phyloP scores from a whole-genome alignment of 208 protist species.

The Wallacemonas sp. region DNA sequence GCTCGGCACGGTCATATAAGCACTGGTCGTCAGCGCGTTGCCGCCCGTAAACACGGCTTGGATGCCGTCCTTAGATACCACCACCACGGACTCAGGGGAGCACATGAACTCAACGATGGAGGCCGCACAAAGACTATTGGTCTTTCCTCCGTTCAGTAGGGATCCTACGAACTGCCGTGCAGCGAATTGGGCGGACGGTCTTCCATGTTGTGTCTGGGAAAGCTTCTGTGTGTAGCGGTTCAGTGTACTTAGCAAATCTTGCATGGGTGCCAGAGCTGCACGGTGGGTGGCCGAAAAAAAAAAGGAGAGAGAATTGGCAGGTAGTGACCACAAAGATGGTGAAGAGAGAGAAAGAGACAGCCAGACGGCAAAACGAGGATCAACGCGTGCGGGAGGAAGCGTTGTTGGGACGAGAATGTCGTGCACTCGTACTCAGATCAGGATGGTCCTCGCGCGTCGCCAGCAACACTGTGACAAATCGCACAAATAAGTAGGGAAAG shows the following conservation, averaged over 20 bases:
- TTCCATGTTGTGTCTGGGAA: slow-evolving; percentile 15
- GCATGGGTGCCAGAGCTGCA: slow-evolving; percentile 28
- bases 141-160: slow-evolving; percentile 25
- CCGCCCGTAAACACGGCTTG: slow-evolving; percentile 35
- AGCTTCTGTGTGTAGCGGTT: slow-evolving; percentile 48
- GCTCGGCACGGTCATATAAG: slow-evolving; percentile 22
- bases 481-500: too few species aligned
- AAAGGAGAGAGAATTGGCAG: too few species aligned
- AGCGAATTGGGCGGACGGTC: slow-evolving; percentile 32
- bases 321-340: not conserved
- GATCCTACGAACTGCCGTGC: slow-evolving; percentile 51
- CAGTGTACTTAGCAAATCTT: slow-evolving; percentile 59
- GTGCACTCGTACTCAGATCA: too few species aligned
- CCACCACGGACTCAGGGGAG: slow-evolving; percentile 53
- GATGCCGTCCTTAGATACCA: slow-evolving; percentile 61
- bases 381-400: too few species aligned
- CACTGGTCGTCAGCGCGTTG: slow-evolving; percentile 26
- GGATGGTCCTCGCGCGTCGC: too few species aligned
- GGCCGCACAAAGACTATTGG: slow-evolving; percentile 49
- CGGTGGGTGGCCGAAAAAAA: not conserved
- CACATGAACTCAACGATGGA: slow-evolving; percentile 59
- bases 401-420: too few species aligned
- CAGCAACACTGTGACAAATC: too few species aligned
- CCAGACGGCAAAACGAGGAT: not conserved
- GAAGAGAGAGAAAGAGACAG: slow-evolving; percentile 12